Evolutionary conservation across 176 grass and related monocot species (phyloP), one percentile per base, ranked within the genome.

Genomic region (Miscanthus lutarioriparius): DNA sequence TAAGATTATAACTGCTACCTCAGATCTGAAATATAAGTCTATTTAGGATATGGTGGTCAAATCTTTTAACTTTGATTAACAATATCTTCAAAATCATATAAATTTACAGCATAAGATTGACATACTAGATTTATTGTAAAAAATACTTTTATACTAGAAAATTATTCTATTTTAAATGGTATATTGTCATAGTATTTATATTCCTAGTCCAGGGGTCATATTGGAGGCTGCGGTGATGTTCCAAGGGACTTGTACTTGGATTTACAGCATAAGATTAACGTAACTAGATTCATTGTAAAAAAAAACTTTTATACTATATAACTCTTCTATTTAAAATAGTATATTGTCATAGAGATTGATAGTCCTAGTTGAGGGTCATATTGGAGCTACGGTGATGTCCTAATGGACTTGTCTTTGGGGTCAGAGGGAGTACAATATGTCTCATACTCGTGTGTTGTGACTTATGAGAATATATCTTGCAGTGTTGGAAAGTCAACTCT

Each of bases 401-500:
- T 10, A 32, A 64, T 32, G 62, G 26, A 64, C 62, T 15, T 64
- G 11, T 37, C 7, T 20, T 6, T 62, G 33, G 2, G 58, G 8
- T 36, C 32, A 64, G 61, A 64, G 1, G 1, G 25, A 14, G 61
- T 68, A 10, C 17, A 37, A 44, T 87, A 61, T 35, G 44, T 76
- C 20, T 85, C 22, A 51, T n/a, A n/a, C n/a, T n/a, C n/a, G n/a
- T 25, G 66, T 54, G 10, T 82, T 80, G 11, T 70, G 30, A 68
- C 44, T 67, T 49, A 2, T 84, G 45, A 14, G 10, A 39, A 61
- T 88, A 64, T 67, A 51, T 82, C 72, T 87, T 88, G 78, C 83
- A 99, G 96, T 89, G 96, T 99, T 89, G 96, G 96, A 86, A 99
- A 99, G 75, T 99, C 96, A 56, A 99, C 96, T 59, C 91, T 99